A percentile compares a stretch with the other conserved stretches of the same genome.
Conservation (phyloP, 495 filamentous ascomycete genomes). For the Hyaloscypha hepaticicola region DNA sequence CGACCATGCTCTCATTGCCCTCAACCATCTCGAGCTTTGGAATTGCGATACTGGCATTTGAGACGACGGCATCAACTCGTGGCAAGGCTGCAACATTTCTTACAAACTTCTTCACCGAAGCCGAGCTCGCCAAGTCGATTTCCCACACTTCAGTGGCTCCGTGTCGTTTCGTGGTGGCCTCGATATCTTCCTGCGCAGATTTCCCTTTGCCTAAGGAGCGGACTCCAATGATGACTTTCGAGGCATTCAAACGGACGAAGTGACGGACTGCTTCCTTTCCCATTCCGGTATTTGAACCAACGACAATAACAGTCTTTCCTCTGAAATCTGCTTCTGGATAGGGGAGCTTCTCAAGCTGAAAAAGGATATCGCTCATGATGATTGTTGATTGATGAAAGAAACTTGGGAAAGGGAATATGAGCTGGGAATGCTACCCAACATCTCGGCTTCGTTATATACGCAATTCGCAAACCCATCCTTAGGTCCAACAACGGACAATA, state of each 20-base stretch:
- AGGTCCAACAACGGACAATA: too few relatives aligned
- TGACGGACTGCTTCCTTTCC: slow-evolving; percentile 39
- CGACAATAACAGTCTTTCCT: slow-evolving; percentile 47
- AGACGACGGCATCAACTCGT: slow-evolving; percentile 38
- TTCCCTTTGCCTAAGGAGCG: slow-evolving; percentile 32
- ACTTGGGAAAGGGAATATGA: not conserved
- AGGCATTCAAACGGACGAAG: slow-evolving; percentile 30
- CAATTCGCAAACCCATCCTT: too few relatives aligned
- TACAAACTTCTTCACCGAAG: slow-evolving; percentile 39
- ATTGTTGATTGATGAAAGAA: not conserved
- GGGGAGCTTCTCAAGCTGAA: slow-evolving; percentile 5
- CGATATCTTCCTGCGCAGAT: slow-evolving; percentile 24
- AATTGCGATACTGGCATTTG: slow-evolving; percentile 38
- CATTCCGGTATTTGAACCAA: slow-evolving; percentile 48
- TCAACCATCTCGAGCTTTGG: slow-evolving; percentile 14
- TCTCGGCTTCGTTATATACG: too few relatives aligned
- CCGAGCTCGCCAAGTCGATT: slow-evolving; percentile 38
- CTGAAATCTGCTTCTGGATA: not conserved
- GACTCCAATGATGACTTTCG: slow-evolving; percentile 41
- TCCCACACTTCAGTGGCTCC: slow-evolving; percentile 35
- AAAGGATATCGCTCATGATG: not conserved
- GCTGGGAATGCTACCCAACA: too few relatives aligned
- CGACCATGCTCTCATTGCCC: slow-evolving; percentile 34
- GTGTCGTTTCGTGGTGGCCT: not conserved
- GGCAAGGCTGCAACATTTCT: slow-evolving; percentile 31